phyloP scores from a whole-genome alignment of 208 protist genomes.

The Naegleria fowleri region DNA sequence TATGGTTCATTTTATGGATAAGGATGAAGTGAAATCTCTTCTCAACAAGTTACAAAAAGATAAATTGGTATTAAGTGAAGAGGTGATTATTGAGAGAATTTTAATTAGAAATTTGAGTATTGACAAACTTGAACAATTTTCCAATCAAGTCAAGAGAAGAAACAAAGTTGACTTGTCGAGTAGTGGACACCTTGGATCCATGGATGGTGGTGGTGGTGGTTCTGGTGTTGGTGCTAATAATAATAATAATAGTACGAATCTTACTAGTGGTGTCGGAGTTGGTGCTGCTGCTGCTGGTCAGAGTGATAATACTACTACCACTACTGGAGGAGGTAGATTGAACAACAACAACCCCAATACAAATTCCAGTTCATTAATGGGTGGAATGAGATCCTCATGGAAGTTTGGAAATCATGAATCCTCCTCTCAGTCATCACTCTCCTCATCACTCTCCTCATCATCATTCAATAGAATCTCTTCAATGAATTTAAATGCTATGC shows the following conservation, averaged over 20 bases:
- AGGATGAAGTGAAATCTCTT: background rate
- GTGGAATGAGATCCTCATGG: too few species aligned
- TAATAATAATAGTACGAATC: background rate
- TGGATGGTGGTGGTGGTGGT: too few species aligned
- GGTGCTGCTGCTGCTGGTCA: too few species aligned
- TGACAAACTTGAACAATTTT: background rate
- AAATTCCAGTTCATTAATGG: too few species aligned
- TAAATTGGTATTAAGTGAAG: background rate
- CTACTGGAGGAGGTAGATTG: too few species aligned
- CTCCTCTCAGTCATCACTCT: too few species aligned
- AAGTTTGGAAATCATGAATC: too few species aligned
- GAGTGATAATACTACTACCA: too few species aligned
- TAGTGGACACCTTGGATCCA: background rate
- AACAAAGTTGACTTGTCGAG: background rate
- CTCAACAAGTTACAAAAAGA: background rate
- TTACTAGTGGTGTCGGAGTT: background rate
- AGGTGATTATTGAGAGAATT: background rate
- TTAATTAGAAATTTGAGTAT: background rate
- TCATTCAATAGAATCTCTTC: too few species aligned
- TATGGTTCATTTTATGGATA: background rate
- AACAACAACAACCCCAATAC: too few species aligned
- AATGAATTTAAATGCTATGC: too few species aligned
- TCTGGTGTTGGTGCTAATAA: background rate
- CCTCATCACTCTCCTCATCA: too few species aligned
- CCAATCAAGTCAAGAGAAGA: background rate